Conservation (phyloP, 257 asterid genomes). For the Striga asiatica region DNA sequence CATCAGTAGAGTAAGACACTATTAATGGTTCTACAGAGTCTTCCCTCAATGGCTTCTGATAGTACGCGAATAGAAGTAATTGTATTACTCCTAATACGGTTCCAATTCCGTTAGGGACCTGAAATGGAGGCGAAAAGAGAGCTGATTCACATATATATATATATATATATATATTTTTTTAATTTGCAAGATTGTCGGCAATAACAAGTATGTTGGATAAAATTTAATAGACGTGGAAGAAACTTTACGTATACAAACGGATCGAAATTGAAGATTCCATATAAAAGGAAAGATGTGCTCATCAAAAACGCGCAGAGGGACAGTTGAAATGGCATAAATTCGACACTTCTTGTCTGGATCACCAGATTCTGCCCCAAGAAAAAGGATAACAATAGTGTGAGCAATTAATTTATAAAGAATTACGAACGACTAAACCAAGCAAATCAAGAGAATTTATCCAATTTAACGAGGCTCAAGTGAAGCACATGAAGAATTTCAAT, state of each 20-base stretch:
- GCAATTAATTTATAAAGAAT: too few relatives aligned
- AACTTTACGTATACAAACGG: slow-evolving; percentile 44
- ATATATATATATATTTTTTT: too few relatives aligned
- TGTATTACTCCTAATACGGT: slow-evolving; percentile 36
- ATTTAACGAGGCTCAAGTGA: neutral
- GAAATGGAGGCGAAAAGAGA: slow-evolving; percentile 7
- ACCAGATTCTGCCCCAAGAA: slow-evolving; percentile 41
- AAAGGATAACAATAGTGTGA: neutral
- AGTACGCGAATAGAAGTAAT: slow-evolving; percentile 35
- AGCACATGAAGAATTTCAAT: too few relatives aligned
- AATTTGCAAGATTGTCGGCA: neutral
- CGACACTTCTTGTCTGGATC: slow-evolving; percentile 48
- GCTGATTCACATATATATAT: too few relatives aligned
- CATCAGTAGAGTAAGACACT: slow-evolving; percentile 22
- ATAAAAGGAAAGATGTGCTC: slow-evolving; percentile 50
- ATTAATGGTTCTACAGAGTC: slow-evolving; percentile 35
- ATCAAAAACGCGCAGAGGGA: slow-evolving; percentile 49
- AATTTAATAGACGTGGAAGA: slow-evolving; percentile 7
- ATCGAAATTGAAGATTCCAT: slow-evolving; percentile 48
- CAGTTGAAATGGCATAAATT: slow-evolving; percentile 55
- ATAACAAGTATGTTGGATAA: neutral
- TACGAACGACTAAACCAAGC: too few relatives aligned
- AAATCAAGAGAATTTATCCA: neutral
- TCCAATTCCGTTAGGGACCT: slow-evolving; percentile 66
- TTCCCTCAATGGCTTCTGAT: slow-evolving; percentile 27